phyloP scores from a whole-genome alignment of 2,329 filamentous ascomycete genomes.

The Thelonectria olida region DNA sequence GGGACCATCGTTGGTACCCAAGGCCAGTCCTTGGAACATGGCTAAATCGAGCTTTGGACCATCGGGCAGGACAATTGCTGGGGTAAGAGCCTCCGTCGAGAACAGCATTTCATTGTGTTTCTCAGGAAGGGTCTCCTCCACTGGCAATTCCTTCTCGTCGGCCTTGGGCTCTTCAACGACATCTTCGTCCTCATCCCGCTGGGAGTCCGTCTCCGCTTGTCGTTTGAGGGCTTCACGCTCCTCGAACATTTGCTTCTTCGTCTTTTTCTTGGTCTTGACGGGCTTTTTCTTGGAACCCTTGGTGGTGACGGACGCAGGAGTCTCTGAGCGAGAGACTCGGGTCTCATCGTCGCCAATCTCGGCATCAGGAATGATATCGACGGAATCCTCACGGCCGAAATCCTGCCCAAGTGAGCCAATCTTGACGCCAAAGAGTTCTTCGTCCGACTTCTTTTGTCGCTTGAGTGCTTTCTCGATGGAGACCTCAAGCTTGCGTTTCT shows the following conservation, averaged over 20 bases:
- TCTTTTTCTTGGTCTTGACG: conserved; percentile 74
- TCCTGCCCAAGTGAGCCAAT: conserved; percentile 63
- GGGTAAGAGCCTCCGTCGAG: conserved; percentile 54
- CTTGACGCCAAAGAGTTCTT: conserved; percentile 77
- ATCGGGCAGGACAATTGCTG: conserved; percentile 56
- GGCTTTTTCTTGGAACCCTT: conserved; percentile 66
- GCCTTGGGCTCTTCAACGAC: conserved; percentile 32
- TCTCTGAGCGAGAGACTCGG: conserved; percentile 56
- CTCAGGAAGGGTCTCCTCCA: conserved; percentile 51
- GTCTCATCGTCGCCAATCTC: conserved; percentile 55
- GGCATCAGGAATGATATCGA: conserved; percentile 60
- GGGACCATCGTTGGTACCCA: conserved; percentile 58
- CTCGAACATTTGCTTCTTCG: conserved; percentile 80
- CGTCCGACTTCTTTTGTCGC: conserved; percentile 81
- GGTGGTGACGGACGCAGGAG: conserved; percentile 51
- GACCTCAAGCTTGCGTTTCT: conserved; percentile 77
- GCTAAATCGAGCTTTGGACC: conserved; percentile 57
- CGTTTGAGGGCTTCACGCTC: conserved; percentile 70
- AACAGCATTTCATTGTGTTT: conserved; percentile 58
- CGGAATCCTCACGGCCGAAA: conserved; percentile 57
- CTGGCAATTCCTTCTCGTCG: conserved; percentile 35
- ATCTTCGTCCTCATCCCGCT: conserved; percentile 53
- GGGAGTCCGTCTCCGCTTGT: conserved; percentile 59
- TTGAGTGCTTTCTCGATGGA: conserved; percentile 78
- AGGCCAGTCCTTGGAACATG: conserved; percentile 53